Base-by-base conservation (phyloP, 2,329 filamentous ascomycete species). In the Laburnicola sp. region DNA sequence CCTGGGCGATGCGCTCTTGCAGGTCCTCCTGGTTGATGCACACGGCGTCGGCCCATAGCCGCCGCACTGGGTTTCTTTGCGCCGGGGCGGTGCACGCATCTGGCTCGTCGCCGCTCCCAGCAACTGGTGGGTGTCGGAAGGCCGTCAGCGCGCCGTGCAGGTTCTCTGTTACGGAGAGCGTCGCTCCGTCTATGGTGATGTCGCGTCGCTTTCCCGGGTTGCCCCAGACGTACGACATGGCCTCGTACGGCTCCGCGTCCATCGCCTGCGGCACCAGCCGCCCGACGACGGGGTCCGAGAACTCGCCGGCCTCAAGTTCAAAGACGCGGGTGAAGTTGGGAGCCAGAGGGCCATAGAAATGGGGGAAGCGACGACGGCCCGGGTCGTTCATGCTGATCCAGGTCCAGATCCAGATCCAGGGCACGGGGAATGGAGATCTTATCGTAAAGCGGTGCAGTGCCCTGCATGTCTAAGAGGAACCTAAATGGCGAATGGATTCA, bases 221-320 rank as follows among this genome's bases (percentile, higher is more conserved):
- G 26, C 38, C 38, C 38, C 38, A 41, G 10, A 41, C 38, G 38
- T 41, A 41, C 6, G 38, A 41, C 21, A 41, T 26, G 22, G 38
- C 38, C 26, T 41, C 38, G 38, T 41, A 41, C 35, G 35, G 35
- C 35, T 43, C 40, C n/a, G 40, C 40, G 40, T 43, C 40, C 10
- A 43, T 43, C 8, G 40, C 25, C 26, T 43, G 40, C 22, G 40
- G 25, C 25, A 43, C 40, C 25, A 43, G 40, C 40, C 25, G 25
- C 6, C 40, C 40, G 40, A 43, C 40, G n/a, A 43, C n/a, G 28
- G 40, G 40, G 40, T 43, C 40, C 40, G 26, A 43, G 25, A 43
- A 27, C 22, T 43, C 26, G 40, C 40, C 40, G 26, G 40, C 40
- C 10, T 43, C 25, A n/a, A 43, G 28, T 22, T 43, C 40, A 23